These are phyloP conservation scores for Colletotrichum sp. DNA, from an alignment of 2,329 filamentous ascomycete species.

Conservation along the genomic window DNA sequence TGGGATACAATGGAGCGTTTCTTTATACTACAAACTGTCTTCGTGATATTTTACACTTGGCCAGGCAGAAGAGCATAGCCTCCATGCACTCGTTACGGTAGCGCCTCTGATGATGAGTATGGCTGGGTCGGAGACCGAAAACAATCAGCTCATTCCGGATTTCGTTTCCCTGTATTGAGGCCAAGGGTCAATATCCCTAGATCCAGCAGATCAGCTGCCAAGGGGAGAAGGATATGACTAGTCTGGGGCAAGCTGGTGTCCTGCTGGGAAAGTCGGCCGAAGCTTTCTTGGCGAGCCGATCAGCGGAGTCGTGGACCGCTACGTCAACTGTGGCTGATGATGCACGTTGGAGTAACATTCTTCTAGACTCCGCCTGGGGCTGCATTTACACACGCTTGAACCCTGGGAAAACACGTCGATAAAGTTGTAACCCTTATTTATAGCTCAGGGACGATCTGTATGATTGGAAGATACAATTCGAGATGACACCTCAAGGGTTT, in stretches of 20 bases:
- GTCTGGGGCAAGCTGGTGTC: not conserved
- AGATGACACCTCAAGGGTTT: not conserved
- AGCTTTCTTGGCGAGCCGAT: slow-evolving; percentile 19
- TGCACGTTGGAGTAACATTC: not conserved
- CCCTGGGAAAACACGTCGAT: not conserved
- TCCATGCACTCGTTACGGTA: slow-evolving; percentile 1
- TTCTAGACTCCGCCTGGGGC: not conserved
- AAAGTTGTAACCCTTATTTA: not conserved
- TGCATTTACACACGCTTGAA: not conserved
- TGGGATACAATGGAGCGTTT: not conserved
- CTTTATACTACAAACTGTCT: not conserved
- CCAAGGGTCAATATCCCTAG: not conserved
- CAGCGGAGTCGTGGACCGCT: slow-evolving; percentile 4
- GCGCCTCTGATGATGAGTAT: not conserved
- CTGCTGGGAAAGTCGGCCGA: slow-evolving; percentile 2
- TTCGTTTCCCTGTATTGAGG: not conserved
- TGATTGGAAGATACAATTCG: slow-evolving; percentile 2
- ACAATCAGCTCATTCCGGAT: not conserved
- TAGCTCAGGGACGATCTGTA: not conserved
- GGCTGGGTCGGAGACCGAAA: not conserved
- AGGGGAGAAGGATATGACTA: not conserved
- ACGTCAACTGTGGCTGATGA: slow-evolving; percentile 18
- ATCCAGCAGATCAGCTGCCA: not conserved
- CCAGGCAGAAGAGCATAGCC: not conserved
- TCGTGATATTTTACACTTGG: not conserved